Evolutionary conservation across 805 yeast genomes (phyloP).

Genomic region (Candida nemodendra): DNA sequence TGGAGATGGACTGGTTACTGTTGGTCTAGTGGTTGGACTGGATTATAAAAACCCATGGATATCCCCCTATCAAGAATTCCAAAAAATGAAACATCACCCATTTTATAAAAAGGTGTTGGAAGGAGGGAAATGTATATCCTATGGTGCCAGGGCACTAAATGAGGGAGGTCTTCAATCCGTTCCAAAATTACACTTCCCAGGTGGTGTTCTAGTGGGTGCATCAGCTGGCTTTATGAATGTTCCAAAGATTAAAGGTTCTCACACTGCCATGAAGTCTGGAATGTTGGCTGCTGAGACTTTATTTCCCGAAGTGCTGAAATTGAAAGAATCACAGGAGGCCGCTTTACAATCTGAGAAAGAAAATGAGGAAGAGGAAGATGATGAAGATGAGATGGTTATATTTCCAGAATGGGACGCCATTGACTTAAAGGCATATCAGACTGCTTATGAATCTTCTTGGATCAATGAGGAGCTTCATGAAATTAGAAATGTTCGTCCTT

Average conservation of each 20-base stretch:
- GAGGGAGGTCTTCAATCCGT: slow-evolving; percentile 97
- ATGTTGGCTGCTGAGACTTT: slow-evolving; percentile 91
- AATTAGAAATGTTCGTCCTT: slow-evolving; percentile 90
- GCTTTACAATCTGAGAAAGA: slow-evolving; percentile 42
- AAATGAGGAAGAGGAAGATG: slow-evolving; percentile 39
- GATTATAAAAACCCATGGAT: slow-evolving; percentile 95
- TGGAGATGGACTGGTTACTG: slow-evolving; percentile 87
- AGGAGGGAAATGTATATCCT: slow-evolving; percentile 91
- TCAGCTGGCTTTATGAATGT: slow-evolving; percentile 97
- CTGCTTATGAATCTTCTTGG: slow-evolving; percentile 75
- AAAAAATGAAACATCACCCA: slow-evolving; percentile 90
- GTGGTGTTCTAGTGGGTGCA: slow-evolving; percentile 94
- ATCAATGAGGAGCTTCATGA: slow-evolving; percentile 76
- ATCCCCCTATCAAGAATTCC: slow-evolving; percentile 95
- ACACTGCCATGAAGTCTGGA: slow-evolving; percentile 95
- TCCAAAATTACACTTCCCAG: slow-evolving; percentile 90
- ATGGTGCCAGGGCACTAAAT: slow-evolving; percentile 94
- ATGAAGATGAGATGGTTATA: slow-evolving; percentile 35
- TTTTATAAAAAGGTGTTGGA: slow-evolving; percentile 68
- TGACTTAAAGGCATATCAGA: slow-evolving; percentile 59
- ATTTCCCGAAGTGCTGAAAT: slow-evolving; percentile 45
- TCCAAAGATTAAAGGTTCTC: slow-evolving; percentile 96
- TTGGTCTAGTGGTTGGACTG: slow-evolving; percentile 92
- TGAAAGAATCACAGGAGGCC: slow-evolving; percentile 40
- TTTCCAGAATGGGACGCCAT: slow-evolving; percentile 42